Evolutionary conservation across 108 stramenopile species (phyloP).

Genomic region (Skeletonema menzelii): DNA sequence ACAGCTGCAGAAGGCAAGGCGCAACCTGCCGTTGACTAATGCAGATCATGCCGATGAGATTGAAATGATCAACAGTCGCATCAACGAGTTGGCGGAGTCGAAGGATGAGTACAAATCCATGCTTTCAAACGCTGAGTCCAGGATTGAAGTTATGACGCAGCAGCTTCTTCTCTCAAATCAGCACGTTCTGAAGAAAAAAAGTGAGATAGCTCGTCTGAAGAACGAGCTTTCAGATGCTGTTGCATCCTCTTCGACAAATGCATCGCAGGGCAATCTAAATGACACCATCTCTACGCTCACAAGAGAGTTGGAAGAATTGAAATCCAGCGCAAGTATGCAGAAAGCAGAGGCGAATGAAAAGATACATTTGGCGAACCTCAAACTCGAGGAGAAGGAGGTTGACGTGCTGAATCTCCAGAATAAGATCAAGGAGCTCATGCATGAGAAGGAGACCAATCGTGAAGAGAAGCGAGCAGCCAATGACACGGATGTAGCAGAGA

Average conservation of each 20-base stretch:
- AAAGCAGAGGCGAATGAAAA: constrained; percentile 36
- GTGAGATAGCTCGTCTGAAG: constrained; percentile 21
- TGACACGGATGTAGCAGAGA: background rate
- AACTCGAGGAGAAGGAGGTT: constrained; percentile 26
- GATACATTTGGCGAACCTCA: constrained; percentile 10
- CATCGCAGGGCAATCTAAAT: background rate
- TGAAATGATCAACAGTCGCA: constrained; percentile 4
- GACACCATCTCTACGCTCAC: constrained; percentile 5
- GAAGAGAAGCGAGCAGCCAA: background rate
- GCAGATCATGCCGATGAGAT: background rate
- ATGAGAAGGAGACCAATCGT: background rate
- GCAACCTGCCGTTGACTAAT: constrained; percentile 7
- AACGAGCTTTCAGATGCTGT: constrained; percentile 14
- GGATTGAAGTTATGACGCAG: constrained; percentile 19
- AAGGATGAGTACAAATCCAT: constrained; percentile 18
- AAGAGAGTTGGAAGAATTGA: constrained; percentile 12
- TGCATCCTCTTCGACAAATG: background rate
- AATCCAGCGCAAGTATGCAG: constrained; percentile 9
- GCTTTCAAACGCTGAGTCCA: constrained; percentile 9
- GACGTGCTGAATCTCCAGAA: constrained; percentile 9
- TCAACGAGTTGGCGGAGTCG: constrained; percentile 12
- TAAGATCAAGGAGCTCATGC: background rate
- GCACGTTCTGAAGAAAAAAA: constrained; percentile 23
- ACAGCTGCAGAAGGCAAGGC: background rate
- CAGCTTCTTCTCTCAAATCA: constrained; percentile 30